A percentile compares a stretch with the other conserved stretches of the same genome.
Evolutionary conservation across 1,139 yeast species (phyloP).

Genomic region (Geotrichum klebahnii): DNA sequence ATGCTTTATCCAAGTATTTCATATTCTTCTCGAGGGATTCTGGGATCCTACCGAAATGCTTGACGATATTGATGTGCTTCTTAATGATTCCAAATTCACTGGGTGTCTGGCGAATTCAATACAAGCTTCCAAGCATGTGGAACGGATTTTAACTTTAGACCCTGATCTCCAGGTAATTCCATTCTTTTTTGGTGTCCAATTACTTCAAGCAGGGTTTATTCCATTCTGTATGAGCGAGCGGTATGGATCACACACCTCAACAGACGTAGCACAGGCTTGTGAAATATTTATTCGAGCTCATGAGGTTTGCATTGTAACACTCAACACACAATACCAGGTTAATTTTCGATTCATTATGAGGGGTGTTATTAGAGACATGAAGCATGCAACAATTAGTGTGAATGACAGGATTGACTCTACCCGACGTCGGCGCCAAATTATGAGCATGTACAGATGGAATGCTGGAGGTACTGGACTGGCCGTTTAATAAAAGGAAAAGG

Average conservation of each 20-base stretch:
- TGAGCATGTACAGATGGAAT: constrained; percentile 35
- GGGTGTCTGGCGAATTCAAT: constrained; percentile 31
- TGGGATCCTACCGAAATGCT: constrained; percentile 33
- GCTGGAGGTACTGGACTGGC: constrained; percentile 37
- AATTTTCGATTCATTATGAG: constrained; percentile 36
- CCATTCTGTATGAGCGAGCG: constrained; percentile 34
- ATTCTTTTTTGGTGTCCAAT: constrained; percentile 34
- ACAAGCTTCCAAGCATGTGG: constrained; percentile 31
- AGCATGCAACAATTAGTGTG: constrained; percentile 23
- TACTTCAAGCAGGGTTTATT: constrained; percentile 33
- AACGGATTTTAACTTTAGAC: constrained; percentile 29
- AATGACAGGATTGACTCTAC: constrained; percentile 27
- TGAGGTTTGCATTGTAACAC: constrained; percentile 37
- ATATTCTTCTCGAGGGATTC: constrained; percentile 28
- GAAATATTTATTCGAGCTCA: constrained; percentile 37
- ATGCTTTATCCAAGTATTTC: constrained; percentile 30
- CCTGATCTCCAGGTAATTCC: constrained; percentile 34
- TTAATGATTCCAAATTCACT: constrained; percentile 30
- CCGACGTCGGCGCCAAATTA: constrained; percentile 32
- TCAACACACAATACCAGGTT: constrained; percentile 37
- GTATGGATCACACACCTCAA: constrained; percentile 34
- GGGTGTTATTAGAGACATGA: constrained; percentile 29
- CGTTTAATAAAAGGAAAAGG: too few relatives aligned
- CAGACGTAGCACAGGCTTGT: constrained; percentile 36
- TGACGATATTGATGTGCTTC: constrained; percentile 29